A percentile compares a stretch with the other conserved stretches of the same genome.
phyloP scores from a whole-genome alignment of 495 filamentous ascomycete genomes.

The Xylaria grammica region DNA sequence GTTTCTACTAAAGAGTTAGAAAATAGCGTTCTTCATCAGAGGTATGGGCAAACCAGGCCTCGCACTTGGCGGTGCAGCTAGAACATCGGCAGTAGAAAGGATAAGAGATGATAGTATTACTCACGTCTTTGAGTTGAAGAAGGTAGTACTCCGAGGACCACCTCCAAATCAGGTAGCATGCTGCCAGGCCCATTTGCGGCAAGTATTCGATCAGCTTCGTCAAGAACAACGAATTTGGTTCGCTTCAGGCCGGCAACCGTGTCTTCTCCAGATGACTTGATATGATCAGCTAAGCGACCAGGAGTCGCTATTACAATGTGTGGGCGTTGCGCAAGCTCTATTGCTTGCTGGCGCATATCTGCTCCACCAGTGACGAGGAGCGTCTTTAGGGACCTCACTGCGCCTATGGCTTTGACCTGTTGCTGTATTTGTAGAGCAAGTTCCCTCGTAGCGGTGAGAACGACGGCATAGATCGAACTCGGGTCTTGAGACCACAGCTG shows the following conservation, averaged over 20 bases:
- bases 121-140: constrained; percentile 65
- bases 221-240: constrained; percentile 84
- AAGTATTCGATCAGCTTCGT: constrained; percentile 94
- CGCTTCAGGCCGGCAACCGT: constrained; percentile 80
- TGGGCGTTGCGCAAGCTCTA: constrained; percentile 77
- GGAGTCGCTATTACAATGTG: constrained; percentile 96
- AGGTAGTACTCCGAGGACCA: constrained; percentile 80
- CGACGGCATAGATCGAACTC: constrained; percentile 83
- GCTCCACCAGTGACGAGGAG: constrained; percentile 87
- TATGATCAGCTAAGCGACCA: constrained; percentile 92
- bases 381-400: constrained; percentile 82
- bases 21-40: not conserved
- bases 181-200: constrained; percentile 70
- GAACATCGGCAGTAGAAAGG: not conserved
- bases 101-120: constrained; percentile 54
- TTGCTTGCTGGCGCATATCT: constrained; percentile 90
- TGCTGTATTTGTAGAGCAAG: constrained; percentile 95
- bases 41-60: not conserved
- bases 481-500: constrained; percentile 95
- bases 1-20: constrained; percentile 27
- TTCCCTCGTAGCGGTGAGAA: constrained; percentile 91
- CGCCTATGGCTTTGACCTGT: constrained; percentile 89
- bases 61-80: not conserved
- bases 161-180: constrained; percentile 93
- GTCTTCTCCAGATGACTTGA: constrained; percentile 85